Conservation (phyloP, 208 protist genomes). For the Acanthamoeba triangularis region DNA sequence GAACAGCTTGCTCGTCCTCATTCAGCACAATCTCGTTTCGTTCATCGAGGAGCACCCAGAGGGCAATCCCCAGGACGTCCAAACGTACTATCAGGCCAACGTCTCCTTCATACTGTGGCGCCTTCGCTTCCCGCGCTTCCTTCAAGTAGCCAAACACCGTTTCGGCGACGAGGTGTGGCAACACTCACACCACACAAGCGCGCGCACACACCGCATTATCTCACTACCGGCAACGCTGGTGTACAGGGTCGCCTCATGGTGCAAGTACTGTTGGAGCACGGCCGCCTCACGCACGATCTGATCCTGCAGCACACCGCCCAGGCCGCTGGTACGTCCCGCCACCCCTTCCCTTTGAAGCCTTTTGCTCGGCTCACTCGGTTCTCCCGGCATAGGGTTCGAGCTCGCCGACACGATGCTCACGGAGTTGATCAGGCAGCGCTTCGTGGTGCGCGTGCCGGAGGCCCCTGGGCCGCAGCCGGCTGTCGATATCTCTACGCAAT, state of each 20-base stretch:
- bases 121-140: conserved; percentile 41
- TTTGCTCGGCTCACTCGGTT: neutral
- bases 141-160: neutral
- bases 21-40: conserved; percentile 65
- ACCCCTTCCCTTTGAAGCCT: neutral
- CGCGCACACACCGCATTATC: neutral
- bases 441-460: conserved; percentile 57
- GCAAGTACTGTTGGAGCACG: conserved; percentile 61
- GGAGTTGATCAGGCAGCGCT: conserved; percentile 22
- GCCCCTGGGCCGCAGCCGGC: conserved; percentile 27
- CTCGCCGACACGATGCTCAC: neutral
- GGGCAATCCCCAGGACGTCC: neutral
- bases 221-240: neutral
- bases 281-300: conserved; percentile 29
- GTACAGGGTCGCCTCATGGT: conserved; percentile 19
- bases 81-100: conserved; percentile 61
- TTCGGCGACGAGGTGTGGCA: conserved; percentile 51
- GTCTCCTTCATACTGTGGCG: conserved; percentile 24
- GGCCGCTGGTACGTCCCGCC: neutral
- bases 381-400: neutral
- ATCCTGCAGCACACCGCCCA: conserved; percentile 9
- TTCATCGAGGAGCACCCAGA: conserved; percentile 61
- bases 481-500: neutral
- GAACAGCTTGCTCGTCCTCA: conserved; percentile 70
- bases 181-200: neutral